Conservation (phyloP, 2,329 filamentous ascomycete species). For the Sphaerulina musiva region DNA sequence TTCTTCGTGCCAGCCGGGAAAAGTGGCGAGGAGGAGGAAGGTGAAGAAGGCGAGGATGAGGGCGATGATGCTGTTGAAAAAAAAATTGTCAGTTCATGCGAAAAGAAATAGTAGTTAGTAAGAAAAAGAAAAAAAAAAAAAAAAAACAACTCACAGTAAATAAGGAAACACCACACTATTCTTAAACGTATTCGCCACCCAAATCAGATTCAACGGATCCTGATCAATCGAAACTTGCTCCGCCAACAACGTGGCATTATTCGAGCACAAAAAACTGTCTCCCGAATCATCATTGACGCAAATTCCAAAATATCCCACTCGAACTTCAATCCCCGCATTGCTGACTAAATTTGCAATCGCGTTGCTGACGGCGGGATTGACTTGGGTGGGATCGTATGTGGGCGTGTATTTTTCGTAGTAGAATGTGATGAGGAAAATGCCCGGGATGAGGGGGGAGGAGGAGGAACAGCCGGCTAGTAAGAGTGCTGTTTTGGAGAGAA, state of each 20-base stretch:
- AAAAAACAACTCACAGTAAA: constrained; percentile 60
- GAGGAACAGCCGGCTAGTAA: constrained; percentile 93
- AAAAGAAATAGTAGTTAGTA: too few relatives aligned
- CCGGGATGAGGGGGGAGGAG: constrained; percentile 86
- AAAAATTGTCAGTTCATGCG: too few relatives aligned
- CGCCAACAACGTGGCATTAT: constrained; percentile 90
- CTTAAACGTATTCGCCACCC: constrained; percentile 95
- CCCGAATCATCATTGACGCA: constrained; percentile 80
- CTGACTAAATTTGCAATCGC: constrained; percentile 89
- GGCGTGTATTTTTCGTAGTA: constrained; percentile 89
- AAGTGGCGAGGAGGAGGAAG: constrained; percentile 89
- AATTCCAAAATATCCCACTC: constrained; percentile 96
- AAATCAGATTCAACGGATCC: constrained; percentile 93
- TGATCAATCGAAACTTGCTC: constrained; percentile 84
- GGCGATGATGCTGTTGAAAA: constrained; percentile 70
- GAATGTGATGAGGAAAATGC: constrained; percentile 95
- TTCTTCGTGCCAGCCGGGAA: constrained; percentile 96
- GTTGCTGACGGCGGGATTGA: constrained; percentile 77
- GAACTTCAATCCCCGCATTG: constrained; percentile 73
- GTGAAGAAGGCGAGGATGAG: constrained; percentile 96
- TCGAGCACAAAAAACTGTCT: constrained; percentile 88
- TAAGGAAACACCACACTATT: constrained; percentile 98
- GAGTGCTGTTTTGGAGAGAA: constrained; percentile 55
- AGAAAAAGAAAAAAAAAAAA: too few relatives aligned
- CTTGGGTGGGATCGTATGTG: constrained; percentile 75